phyloP scores from a whole-genome alignment of 139 green algal genomes.

The Pycnococcus provasolii region DNA sequence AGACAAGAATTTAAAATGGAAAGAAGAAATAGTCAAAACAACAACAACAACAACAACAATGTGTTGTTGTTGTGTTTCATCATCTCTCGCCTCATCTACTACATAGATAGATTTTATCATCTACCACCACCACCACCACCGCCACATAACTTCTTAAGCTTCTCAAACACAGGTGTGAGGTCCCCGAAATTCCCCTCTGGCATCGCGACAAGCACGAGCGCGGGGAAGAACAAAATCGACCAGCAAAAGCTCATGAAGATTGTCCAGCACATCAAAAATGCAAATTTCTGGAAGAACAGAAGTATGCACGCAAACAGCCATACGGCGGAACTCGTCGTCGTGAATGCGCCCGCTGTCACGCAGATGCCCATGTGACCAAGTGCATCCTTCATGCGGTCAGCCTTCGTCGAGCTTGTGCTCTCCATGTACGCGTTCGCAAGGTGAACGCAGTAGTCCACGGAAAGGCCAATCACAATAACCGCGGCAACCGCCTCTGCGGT shows the following conservation, averaged over 20 bases:
- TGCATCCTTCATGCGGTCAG: conserved; percentile 25
- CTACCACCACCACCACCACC: too few relatives aligned
- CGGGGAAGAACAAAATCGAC: conserved; percentile 34
- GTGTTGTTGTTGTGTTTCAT: too few relatives aligned
- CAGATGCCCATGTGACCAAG: conserved; percentile 36
- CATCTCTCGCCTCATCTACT: too few relatives aligned
- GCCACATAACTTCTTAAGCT: neutral
- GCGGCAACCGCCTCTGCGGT: conserved; percentile 33
- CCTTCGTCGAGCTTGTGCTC: conserved; percentile 11
- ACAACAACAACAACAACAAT: too few relatives aligned
- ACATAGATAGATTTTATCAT: too few relatives aligned
- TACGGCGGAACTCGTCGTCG: conserved; percentile 31
- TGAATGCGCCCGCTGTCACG: conserved; percentile 35
- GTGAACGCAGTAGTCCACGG: conserved; percentile 44
- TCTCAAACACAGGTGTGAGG: neutral
- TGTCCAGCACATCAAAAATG: conserved; percentile 39
- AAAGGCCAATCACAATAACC: conserved; percentile 47
- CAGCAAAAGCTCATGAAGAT: conserved; percentile 29
- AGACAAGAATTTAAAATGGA: too few relatives aligned
- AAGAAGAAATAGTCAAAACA: too few relatives aligned
- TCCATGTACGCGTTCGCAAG: conserved; percentile 38
- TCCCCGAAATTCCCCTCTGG: conserved; percentile 3
- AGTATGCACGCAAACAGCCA: conserved; percentile 34
- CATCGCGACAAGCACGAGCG: conserved; percentile 14
- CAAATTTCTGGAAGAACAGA: conserved; percentile 44